Evolutionary conservation across 495 filamentous ascomycete genomes (phyloP).

Genomic region (Immersiella caudata): DNA sequence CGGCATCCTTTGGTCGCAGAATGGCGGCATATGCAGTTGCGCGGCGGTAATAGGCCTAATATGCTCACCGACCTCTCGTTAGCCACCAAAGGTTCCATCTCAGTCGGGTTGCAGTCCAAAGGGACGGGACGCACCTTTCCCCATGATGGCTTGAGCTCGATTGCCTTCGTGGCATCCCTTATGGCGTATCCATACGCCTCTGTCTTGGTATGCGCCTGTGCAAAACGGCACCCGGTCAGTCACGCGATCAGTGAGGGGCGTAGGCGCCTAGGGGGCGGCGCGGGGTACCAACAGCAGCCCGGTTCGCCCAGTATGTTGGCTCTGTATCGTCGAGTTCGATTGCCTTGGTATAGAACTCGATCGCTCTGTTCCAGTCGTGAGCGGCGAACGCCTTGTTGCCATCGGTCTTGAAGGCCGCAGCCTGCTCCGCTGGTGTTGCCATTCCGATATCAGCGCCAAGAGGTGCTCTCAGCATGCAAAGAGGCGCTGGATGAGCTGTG

Average conservation of each 20-base stretch:
- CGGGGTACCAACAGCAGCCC: slow-evolving; percentile 74
- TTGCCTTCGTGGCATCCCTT: slow-evolving; percentile 88
- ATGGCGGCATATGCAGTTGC: slow-evolving; percentile 90
- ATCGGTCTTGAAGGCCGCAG: slow-evolving; percentile 82
- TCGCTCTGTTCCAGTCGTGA: slow-evolving; percentile 84
- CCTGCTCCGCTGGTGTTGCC: slow-evolving; percentile 55
- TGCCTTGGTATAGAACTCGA: slow-evolving; percentile 86
- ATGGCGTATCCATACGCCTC: slow-evolving; percentile 94
- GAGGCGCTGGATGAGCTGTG: background rate
- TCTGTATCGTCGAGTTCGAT: slow-evolving; percentile 85
- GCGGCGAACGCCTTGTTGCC: slow-evolving; percentile 90
- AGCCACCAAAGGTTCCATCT: background rate
- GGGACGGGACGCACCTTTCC: slow-evolving; percentile 64
- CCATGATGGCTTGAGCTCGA: slow-evolving; percentile 86
- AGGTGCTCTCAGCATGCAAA: background rate
- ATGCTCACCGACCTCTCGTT: slow-evolving; percentile 8
- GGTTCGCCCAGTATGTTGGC: slow-evolving; percentile 88
- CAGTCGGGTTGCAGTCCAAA: background rate
- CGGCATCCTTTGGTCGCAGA: slow-evolving; percentile 79
- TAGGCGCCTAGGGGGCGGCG: background rate
- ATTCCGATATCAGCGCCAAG: slow-evolving; percentile 24
- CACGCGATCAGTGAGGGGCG: slow-evolving; percentile 43
- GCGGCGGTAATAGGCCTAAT: slow-evolving; percentile 90
- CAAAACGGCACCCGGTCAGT: slow-evolving; percentile 38
- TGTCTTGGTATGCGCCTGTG: slow-evolving; percentile 87